Evolutionary conservation across 1,284 basidiomycete genomes (phyloP).

Genomic region (Ganoderma leucocontextum): DNA sequence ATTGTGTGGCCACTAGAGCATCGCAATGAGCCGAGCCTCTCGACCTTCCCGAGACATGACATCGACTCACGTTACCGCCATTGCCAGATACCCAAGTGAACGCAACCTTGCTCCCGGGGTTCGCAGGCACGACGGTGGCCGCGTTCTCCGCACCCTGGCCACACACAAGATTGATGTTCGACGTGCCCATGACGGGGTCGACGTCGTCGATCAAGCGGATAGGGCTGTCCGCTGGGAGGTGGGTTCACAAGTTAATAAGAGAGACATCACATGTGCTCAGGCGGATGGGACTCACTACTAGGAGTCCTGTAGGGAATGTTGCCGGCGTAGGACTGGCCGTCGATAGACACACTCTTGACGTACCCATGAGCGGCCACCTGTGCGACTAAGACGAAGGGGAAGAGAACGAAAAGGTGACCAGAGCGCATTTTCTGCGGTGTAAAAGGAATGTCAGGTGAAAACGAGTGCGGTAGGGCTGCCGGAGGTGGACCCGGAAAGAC

Average conservation of each 20-base stretch:
- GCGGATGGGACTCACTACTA: slow-evolving; percentile 12
- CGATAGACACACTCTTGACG: slow-evolving; percentile 33
- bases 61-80: slow-evolving; percentile 50
- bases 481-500: background rate
- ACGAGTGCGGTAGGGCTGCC: background rate
- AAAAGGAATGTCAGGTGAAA: background rate
- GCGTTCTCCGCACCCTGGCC: slow-evolving; percentile 63
- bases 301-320: slow-evolving; percentile 41
- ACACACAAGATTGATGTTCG: slow-evolving; percentile 67
- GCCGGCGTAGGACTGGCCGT: slow-evolving; percentile 34
- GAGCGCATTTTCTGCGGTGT: background rate
- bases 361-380: slow-evolving; percentile 33
- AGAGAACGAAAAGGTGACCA: background rate
- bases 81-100: slow-evolving; percentile 68
- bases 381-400: background rate
- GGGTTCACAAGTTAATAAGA: background rate
- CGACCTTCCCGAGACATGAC: background rate
- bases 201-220: slow-evolving; percentile 67
- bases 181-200: slow-evolving; percentile 68
- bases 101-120: slow-evolving; percentile 66
- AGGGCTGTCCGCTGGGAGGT: slow-evolving; percentile 47
- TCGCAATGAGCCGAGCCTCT: background rate
- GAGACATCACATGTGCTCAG: background rate
- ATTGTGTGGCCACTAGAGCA: slow-evolving; percentile 48
- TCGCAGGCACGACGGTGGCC: slow-evolving; percentile 60